phyloP scores from a whole-genome alignment of 2,329 filamentous ascomycete genomes.

The Lasiodiplodia sp. region DNA sequence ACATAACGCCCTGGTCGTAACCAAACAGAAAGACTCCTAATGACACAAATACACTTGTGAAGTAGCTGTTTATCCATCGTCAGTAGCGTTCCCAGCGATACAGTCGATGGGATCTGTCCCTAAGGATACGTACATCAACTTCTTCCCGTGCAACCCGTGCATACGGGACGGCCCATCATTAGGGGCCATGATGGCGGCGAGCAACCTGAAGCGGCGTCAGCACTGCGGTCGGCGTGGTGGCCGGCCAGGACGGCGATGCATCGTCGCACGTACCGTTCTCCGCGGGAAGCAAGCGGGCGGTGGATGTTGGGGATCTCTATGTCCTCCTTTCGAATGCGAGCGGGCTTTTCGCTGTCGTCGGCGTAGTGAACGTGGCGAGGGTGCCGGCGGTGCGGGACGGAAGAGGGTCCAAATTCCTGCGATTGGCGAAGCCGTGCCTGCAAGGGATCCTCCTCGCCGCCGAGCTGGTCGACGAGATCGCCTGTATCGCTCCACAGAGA shows the following conservation, averaged over 20 bases:
- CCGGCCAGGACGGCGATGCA: background rate
- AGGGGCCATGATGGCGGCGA: constrained; percentile 86
- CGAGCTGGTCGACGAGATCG: constrained; percentile 91
- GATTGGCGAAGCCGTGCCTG: constrained; percentile 72
- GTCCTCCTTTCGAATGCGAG: constrained; percentile 66
- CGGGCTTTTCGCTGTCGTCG: constrained; percentile 49
- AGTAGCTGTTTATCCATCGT: constrained; percentile 69
- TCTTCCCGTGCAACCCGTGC: constrained; percentile 94
- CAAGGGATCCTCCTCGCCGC: constrained; percentile 82
- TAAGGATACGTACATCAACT: constrained; percentile 74
- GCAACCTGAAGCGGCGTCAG: constrained; percentile 47
- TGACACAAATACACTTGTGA: constrained; percentile 90
- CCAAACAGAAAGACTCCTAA: constrained; percentile 88
- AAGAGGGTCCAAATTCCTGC: constrained; percentile 66
- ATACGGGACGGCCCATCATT: constrained; percentile 74
- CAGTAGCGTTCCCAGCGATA: background rate
- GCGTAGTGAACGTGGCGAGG: constrained; percentile 76
- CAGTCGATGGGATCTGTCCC: background rate
- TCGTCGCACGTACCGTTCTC: constrained; percentile 59
- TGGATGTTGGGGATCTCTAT: constrained; percentile 79
- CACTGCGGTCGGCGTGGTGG: background rate
- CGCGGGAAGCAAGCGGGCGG: constrained; percentile 68
- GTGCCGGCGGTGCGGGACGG: constrained; percentile 46
- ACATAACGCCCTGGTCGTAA: constrained; percentile 92
- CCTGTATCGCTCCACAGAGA: constrained; percentile 89